Percentiles rank a stretch among this genome's conserved stretches.
Evolutionary conservation across 2,329 filamentous ascomycete genomes (phyloP).

Genomic region (Penicillium sp.): DNA sequence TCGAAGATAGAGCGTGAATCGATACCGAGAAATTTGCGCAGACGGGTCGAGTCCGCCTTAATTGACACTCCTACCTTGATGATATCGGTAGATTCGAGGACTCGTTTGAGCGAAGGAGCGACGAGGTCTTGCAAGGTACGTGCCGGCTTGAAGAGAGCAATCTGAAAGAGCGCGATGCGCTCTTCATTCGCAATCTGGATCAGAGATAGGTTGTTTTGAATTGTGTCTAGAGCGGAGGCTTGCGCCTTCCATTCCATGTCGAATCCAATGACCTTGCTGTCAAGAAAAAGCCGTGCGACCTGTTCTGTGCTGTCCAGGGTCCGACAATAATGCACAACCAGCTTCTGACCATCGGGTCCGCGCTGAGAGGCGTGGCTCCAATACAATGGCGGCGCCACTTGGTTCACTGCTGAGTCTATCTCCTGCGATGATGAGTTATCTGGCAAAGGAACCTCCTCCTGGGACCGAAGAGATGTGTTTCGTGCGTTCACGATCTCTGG

Average conservation of each 20-base stretch:
- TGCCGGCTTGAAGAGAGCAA: conserved; percentile 59
- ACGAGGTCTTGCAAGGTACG: conserved; percentile 55
- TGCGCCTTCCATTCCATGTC: conserved; percentile 78
- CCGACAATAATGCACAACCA: conserved; percentile 75
- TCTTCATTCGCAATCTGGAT: conserved; percentile 78
- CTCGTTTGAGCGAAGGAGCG: conserved; percentile 64
- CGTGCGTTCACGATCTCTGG: neutral
- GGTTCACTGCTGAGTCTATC: neutral
- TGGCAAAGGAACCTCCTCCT: neutral
- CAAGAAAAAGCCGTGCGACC: conserved; percentile 63
- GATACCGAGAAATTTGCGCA: conserved; percentile 65
- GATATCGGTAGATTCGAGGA: conserved; percentile 69
- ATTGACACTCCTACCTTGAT: conserved; percentile 77
- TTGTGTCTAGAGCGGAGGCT: conserved; percentile 46
- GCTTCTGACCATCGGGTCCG: conserved; percentile 49
- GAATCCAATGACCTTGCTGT: conserved; percentile 73
- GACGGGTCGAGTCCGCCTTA: conserved; percentile 64
- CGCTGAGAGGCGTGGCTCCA: conserved; percentile 45
- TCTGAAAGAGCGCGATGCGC: conserved; percentile 76
- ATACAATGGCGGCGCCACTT: conserved; percentile 18
- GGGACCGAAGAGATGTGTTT: neutral
- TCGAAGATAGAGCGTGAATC: conserved; percentile 69
- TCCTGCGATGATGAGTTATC: neutral
- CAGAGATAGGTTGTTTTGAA: conserved; percentile 71
- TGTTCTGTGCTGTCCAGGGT: conserved; percentile 65